Evolutionary conservation across 441 rosid genomes (phyloP).

Genomic region (Populus trichocarpa): DNA sequence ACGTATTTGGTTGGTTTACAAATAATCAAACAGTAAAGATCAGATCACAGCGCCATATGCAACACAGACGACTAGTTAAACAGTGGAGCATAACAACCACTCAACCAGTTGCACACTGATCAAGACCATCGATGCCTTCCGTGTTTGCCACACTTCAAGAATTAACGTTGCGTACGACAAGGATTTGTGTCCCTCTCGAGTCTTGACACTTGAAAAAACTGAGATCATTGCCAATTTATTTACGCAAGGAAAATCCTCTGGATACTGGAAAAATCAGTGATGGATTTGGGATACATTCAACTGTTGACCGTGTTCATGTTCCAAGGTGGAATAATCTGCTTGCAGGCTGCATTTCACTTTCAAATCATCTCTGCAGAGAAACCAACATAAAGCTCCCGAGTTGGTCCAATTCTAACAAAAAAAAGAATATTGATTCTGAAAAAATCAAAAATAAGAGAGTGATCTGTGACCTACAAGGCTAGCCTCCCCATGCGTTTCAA

Average conservation of each 20-base stretch:
- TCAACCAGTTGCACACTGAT: not conserved
- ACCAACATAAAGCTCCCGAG: not conserved
- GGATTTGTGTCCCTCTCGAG: conserved; percentile 17
- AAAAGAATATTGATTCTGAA: no score
- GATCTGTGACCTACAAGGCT: no score
- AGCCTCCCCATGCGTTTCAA: no score
- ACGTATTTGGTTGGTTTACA: no score
- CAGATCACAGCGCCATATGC: not conserved
- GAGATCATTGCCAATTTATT: not conserved
- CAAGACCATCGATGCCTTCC: not conserved
- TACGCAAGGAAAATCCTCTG: not conserved
- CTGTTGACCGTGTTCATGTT: not conserved
- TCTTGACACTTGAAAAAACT: not conserved
- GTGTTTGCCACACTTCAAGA: conserved; percentile 11
- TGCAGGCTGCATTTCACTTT: not conserved
- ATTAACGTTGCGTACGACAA: conserved; percentile 27
- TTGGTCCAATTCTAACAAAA: not conserved
- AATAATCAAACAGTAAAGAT: not conserved
- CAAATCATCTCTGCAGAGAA: not conserved
- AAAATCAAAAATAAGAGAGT: no score
- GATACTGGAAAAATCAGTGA: not conserved
- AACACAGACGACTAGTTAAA: not conserved
- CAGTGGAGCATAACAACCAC: not conserved
- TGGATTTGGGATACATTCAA: not conserved
- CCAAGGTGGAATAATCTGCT: not conserved